Conservation (phyloP, 2,329 filamentous ascomycete species). For the Fulvia fulva region DNA sequence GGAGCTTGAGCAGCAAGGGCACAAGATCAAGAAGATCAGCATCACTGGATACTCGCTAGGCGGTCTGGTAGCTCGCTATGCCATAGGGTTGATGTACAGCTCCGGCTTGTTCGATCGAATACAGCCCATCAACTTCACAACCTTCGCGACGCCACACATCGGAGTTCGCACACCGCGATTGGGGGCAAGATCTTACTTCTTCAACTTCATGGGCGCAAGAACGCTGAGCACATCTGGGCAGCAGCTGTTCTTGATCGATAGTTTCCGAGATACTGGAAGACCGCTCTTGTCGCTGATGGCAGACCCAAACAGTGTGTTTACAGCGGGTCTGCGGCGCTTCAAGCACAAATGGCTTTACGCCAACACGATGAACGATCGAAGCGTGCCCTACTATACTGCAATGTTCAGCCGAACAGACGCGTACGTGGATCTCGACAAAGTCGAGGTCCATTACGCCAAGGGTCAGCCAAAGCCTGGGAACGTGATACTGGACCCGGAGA, state of each 20-base stretch:
- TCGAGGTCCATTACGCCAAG: slow-evolving; percentile 68
- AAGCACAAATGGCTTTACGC: slow-evolving; percentile 73
- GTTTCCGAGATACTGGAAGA: slow-evolving; percentile 75
- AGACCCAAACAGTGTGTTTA: slow-evolving; percentile 80
- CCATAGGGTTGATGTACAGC: slow-evolving; percentile 75
- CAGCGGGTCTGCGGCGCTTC: slow-evolving; percentile 72
- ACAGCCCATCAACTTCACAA: slow-evolving; percentile 86
- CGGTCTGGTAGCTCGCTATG: slow-evolving; percentile 80
- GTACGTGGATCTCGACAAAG: slow-evolving; percentile 61
- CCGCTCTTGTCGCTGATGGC: slow-evolving; percentile 78
- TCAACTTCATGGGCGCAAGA: slow-evolving; percentile 78
- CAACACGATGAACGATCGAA: slow-evolving; percentile 83
- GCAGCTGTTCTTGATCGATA: slow-evolving; percentile 83
- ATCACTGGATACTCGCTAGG: slow-evolving; percentile 87
- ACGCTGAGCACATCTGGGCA: slow-evolving; percentile 78
- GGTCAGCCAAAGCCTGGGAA: slow-evolving; percentile 65
- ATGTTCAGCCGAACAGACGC: slow-evolving; percentile 74
- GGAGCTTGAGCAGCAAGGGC: slow-evolving; percentile 56
- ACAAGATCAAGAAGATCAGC: slow-evolving; percentile 75
- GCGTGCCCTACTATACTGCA: slow-evolving; percentile 79
- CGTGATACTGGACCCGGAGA: slow-evolving; percentile 66
- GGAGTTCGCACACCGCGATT: slow-evolving; percentile 44
- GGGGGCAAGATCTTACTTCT: slow-evolving; percentile 43
- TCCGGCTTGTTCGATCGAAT: slow-evolving; percentile 76
- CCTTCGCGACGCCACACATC: slow-evolving; percentile 78